phyloP scores from a whole-genome alignment of 768 basidiomycete genomes.

The Porphyrellus cyaneotinctus region DNA sequence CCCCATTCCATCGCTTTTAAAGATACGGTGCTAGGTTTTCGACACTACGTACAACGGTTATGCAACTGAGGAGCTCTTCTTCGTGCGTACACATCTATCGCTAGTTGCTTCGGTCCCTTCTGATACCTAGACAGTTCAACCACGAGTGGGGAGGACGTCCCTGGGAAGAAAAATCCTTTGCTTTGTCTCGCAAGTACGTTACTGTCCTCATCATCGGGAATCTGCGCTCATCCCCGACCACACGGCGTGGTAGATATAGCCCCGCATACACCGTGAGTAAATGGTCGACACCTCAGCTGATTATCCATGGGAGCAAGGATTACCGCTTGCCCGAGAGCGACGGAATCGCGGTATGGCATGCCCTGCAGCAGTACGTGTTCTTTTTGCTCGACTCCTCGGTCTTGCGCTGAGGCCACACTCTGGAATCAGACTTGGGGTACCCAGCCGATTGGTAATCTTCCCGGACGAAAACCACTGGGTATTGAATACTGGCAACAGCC shows the following conservation, averaged over 20 bases:
- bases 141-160: slow-evolving; percentile 84
- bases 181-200: slow-evolving; percentile 52
- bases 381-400: not conserved
- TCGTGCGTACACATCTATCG: slow-evolving; percentile 46
- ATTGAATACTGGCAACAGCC: slow-evolving; percentile 71
- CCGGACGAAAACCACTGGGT: slow-evolving; percentile 95
- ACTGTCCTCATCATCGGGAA: slow-evolving; percentile 5
- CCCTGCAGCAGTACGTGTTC: slow-evolving; percentile 68
- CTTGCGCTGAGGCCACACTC: not conserved
- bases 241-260: slow-evolving; percentile 52
- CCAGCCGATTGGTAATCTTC: slow-evolving; percentile 77
- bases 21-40: slow-evolving; percentile 51
- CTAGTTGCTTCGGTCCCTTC: not conserved
- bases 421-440: slow-evolving; percentile 54
- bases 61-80: slow-evolving; percentile 88
- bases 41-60: slow-evolving; percentile 78
- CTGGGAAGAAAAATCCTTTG: slow-evolving; percentile 60
- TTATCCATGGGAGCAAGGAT: slow-evolving; percentile 87
- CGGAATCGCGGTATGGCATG: slow-evolving; percentile 80
- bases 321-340: slow-evolving; percentile 85
- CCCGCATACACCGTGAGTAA: slow-evolving; percentile 78
- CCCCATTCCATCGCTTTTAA: not conserved
- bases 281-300: slow-evolving; percentile 82
- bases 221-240: not conserved
- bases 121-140: slow-evolving; percentile 56